Evolutionary conservation across 208 protist genomes (phyloP).

Genomic region (Trypanosoma cruzi): DNA sequence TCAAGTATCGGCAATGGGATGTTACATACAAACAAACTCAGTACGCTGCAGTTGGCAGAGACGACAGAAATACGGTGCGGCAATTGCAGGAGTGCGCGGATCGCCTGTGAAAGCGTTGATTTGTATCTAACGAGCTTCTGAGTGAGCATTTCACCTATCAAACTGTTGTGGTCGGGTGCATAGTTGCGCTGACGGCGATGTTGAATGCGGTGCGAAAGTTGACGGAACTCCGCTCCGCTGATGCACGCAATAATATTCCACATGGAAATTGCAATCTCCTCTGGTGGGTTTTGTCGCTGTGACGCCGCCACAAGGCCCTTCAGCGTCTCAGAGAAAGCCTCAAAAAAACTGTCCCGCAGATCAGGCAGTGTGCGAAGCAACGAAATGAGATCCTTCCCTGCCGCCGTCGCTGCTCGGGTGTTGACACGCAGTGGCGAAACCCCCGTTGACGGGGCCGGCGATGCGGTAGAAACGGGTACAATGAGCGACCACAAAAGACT

Average conservation of each 20-base stretch:
- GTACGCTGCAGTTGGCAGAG: slow-evolving; percentile 4
- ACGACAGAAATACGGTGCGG: not conserved
- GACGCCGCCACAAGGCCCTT: slow-evolving; percentile 8
- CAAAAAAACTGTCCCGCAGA: slow-evolving; percentile 25
- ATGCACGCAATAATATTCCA: slow-evolving; percentile 32
- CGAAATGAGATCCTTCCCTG: slow-evolving; percentile 27
- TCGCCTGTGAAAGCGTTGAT: not conserved
- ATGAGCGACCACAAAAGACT: slow-evolving; percentile 23
- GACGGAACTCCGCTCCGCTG: slow-evolving; percentile 19
- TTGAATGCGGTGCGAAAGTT: slow-evolving; percentile 21
- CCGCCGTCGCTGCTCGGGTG: slow-evolving; percentile 19
- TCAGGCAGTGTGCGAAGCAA: slow-evolving; percentile 27
- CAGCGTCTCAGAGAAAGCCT: slow-evolving; percentile 6
- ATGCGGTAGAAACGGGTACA: slow-evolving; percentile 10
- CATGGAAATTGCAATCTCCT: slow-evolving; percentile 23
- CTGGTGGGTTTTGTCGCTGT: not conserved
- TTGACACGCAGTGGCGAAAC: slow-evolving; percentile 13
- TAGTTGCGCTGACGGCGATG: slow-evolving; percentile 23
- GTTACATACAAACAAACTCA: slow-evolving; percentile 24
- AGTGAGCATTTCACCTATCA: slow-evolving; percentile 7
- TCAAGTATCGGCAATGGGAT: slow-evolving; percentile 25
- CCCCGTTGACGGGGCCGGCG: not conserved
- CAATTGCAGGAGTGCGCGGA: slow-evolving; percentile 13
- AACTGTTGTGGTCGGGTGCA: not conserved
- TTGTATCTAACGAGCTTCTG: slow-evolving; percentile 10